A percentile compares a stretch with the other conserved stretches of the same genome.
Conservation (phyloP, 768 basidiomycete species). For the Austroboletus festivus region DNA sequence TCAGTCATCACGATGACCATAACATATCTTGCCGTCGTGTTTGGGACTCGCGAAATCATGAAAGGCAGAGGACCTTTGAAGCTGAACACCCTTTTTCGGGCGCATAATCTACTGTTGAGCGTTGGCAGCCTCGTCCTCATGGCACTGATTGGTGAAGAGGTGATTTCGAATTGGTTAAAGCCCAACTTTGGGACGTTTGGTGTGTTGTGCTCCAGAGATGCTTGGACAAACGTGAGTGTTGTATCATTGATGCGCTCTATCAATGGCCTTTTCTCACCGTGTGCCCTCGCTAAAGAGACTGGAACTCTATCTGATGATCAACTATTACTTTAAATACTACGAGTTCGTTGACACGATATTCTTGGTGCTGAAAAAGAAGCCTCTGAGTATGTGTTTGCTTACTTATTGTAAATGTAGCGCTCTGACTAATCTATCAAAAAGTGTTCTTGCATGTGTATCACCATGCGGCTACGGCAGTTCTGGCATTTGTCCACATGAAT, state of each 20-base stretch:
- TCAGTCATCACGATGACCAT: conserved; percentile 64
- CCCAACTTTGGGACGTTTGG: conserved; percentile 73
- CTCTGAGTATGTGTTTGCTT: conserved; percentile 58
- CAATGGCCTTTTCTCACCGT: neutral
- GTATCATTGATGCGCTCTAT: neutral
- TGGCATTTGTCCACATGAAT: conserved; percentile 91
- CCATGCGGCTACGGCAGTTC: conserved; percentile 90
- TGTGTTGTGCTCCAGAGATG: conserved; percentile 64
- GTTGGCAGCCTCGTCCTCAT: conserved; percentile 76
- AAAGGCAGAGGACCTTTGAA: conserved; percentile 65
- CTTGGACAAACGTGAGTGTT: conserved; percentile 80
- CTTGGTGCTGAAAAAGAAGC: conserved; percentile 96
- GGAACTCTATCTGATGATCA: conserved; percentile 94
- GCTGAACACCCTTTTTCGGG: conserved; percentile 76
- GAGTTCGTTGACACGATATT: conserved; percentile 94
- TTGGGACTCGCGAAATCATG: conserved; percentile 80
- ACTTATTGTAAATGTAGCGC: neutral
- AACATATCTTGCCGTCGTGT: conserved; percentile 82
- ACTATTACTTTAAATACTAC: conserved; percentile 96
- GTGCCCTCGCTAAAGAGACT: conserved; percentile 50
- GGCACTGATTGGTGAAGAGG: conserved; percentile 82
- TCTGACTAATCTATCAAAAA: conserved; percentile 27
- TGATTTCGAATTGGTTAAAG: conserved; percentile 72
- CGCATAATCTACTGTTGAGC: conserved; percentile 85
- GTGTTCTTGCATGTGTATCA: conserved; percentile 98